Evolutionary conservation across 2,329 filamentous ascomycete species (phyloP), one percentile per base, ranked within the genome.

Genomic region (Fusarium albidum): DNA sequence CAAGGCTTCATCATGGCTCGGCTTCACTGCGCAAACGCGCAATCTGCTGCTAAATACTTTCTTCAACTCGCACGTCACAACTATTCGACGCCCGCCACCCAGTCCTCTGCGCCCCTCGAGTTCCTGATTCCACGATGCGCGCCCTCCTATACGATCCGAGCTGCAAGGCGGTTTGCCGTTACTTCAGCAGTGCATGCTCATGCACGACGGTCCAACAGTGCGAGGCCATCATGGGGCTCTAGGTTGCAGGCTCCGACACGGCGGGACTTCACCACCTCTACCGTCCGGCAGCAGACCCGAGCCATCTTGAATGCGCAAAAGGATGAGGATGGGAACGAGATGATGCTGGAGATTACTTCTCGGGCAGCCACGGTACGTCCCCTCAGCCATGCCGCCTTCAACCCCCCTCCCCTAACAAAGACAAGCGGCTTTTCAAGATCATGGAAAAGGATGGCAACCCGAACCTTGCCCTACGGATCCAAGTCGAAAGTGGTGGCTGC

Each of bases 401-500:
- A 33, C 21, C 32, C 15, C 5, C 43, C 32, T 17, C 5, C 43
- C 52, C 60, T 67, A 27, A 68, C 50, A 42, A 26, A 10, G 3
- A 26, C 27, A 63, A 86, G 83, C 90, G 92, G 29, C 85, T 97
- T 27, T 81, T 84, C 52, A 83, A 91, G 61, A 96, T 95, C 59
- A 92, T 91, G 81, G 69, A 75, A 31, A 84, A 86, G 64, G 87
- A 90, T 66, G 68, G 72, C 14, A 96, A 96, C 71, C 91, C 91
- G 3, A 81, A 90, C 67, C 84, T 96, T 27, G 91, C 92, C 18
- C 82, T 99, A n/a, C 90, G 94, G 45, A 90, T 99, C 62, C 88
- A 90, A 56, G 93, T 99, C 52, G 92, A 96, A 69, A 92, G 89
- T 50, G 95, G 95, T 59, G 95, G 95, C 49, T 99, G 95, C 73